Base-by-base conservation (phyloP, 2,329 filamentous ascomycete genomes). In the Beauveria sp. region DNA sequence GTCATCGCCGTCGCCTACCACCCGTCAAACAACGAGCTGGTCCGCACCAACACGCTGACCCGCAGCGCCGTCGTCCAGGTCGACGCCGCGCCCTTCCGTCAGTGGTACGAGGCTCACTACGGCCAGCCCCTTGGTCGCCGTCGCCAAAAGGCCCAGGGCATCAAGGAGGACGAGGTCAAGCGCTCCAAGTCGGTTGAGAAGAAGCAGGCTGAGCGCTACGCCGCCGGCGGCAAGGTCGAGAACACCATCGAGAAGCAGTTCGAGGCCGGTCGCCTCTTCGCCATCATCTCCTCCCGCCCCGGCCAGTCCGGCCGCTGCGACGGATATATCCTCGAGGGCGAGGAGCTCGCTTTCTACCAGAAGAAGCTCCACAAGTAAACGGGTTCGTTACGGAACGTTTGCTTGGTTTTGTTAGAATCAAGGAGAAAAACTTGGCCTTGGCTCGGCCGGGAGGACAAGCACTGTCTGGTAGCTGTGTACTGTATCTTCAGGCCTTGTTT, bases 81-180 rank as follows among this genome's bases (percentile, higher is more conserved):
- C 81, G 94, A 99, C 80, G 94, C 96, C 73, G 91, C 94, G 67
- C 94, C 94, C 71, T 99, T 99, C 91, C 87, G 94, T 79, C 93
- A 97, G 84, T 99, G 94, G 94, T 99, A 96, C 83, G 94, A 99
- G 88, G 91, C 94, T 71, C 94, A 99, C 89, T 99, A 99, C 86
- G 94, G 94, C 77, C 85, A 91, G 80, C 72, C 84, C 72, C 77
- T 99, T 67, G 94, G 94, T 78, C 90, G 92, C 73, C 89, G 89
- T 81, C 91, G 92, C 82, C 92, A 96, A 84, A 84, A 88, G 79
- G 92, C 96, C 80, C 81, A 78, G 75, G 74, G 74, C 62, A 73
- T 81, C 76, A 77, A 79, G 73, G 78, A 82, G 72, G 82, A 91
- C 80, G 85, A 88, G 72, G 78, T 77, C 71, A 96, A 96, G 90